These are phyloP conservation scores for Penicillium waksmanii DNA, from an alignment of 495 filamentous ascomycete species.

Conservation along the genomic window DNA sequence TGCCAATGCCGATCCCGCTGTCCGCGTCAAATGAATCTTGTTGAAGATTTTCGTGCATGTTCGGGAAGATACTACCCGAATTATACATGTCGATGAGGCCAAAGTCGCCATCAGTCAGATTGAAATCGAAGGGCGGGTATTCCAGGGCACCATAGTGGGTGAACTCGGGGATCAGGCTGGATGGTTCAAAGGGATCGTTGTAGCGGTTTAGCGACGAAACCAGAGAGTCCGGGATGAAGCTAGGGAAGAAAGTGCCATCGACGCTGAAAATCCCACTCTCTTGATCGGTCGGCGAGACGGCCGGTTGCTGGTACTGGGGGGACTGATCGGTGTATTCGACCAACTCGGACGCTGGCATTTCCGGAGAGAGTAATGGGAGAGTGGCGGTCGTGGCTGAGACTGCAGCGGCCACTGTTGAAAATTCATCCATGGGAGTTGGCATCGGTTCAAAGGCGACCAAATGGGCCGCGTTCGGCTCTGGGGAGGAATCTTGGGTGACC, in stretches of 20 bases:
- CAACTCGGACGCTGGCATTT: neutral
- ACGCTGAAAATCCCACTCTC: conserved; percentile 41
- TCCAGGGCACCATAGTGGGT: conserved; percentile 32
- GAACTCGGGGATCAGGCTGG: conserved; percentile 30
- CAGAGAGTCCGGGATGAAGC: conserved; percentile 39
- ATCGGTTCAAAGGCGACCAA: conserved; percentile 20
- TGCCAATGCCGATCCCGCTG: conserved; percentile 35
- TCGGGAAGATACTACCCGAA: conserved; percentile 39
- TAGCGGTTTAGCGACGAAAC: conserved; percentile 35
- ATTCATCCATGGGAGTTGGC: conserved; percentile 21
- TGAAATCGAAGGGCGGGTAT: conserved; percentile 57
- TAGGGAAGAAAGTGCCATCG: conserved; percentile 40
- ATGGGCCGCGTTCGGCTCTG: conserved; percentile 19
- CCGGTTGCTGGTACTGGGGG: neutral
- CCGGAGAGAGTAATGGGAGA: neutral
- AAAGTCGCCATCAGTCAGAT: conserved; percentile 65
- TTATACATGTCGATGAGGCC: conserved; percentile 62
- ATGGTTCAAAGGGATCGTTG: conserved; percentile 31
- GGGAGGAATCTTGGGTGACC: conserved; percentile 25
- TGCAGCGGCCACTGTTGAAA: neutral
- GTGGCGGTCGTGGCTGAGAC: neutral
- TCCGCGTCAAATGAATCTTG: conserved; percentile 25
- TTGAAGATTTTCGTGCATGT: conserved; percentile 10
- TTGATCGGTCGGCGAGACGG: conserved; percentile 35
- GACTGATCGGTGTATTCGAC: neutral